phyloP scores from a whole-genome alignment of 139 green algal species.

The Chlamydomonas eustigma region DNA sequence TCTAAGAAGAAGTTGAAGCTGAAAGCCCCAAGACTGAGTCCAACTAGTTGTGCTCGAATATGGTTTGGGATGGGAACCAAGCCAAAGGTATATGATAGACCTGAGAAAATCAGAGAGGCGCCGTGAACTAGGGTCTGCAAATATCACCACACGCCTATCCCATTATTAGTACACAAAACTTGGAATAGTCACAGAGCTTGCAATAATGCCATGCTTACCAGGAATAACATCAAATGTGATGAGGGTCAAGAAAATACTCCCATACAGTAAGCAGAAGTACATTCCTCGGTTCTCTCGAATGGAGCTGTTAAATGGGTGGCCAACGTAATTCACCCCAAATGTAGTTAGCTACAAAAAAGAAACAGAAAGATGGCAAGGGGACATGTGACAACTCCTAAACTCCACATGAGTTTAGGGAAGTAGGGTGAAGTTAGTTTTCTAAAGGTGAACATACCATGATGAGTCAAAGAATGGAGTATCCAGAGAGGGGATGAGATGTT shows the following conservation, averaged over 20 bases:
- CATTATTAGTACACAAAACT: neutral
- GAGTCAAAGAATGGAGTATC: too few relatives aligned
- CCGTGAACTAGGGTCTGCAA: neutral
- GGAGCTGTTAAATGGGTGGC: conserved; percentile 84
- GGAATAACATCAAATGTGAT: conserved; percentile 42
- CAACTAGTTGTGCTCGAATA: conserved; percentile 28
- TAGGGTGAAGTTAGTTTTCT: too few relatives aligned
- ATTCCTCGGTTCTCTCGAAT: conserved; percentile 74
- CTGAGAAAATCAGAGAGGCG: conserved; percentile 4
- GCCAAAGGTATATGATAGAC: conserved; percentile 14
- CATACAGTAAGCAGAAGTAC: conserved; percentile 48
- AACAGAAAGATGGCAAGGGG: too few relatives aligned
- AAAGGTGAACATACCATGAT: too few relatives aligned
- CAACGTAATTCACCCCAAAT: conserved; percentile 96
- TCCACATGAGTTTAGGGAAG: too few relatives aligned
- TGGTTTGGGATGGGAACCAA: conserved; percentile 18
- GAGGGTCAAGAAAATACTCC: conserved; percentile 36
- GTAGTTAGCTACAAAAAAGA: conserved; percentile 60
- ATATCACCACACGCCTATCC: neutral
- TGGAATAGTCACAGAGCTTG: too few relatives aligned
- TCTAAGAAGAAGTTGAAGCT: conserved; percentile 20
- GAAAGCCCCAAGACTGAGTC: conserved; percentile 15
- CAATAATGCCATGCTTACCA: conserved; percentile 16
- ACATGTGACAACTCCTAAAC: too few relatives aligned
- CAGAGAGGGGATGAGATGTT: too few relatives aligned